Percentiles rank a stretch among this genome's conserved stretches.
Conservation (phyloP, 2,329 filamentous ascomycete species). For the Neodidymelliopsis sp. region DNA sequence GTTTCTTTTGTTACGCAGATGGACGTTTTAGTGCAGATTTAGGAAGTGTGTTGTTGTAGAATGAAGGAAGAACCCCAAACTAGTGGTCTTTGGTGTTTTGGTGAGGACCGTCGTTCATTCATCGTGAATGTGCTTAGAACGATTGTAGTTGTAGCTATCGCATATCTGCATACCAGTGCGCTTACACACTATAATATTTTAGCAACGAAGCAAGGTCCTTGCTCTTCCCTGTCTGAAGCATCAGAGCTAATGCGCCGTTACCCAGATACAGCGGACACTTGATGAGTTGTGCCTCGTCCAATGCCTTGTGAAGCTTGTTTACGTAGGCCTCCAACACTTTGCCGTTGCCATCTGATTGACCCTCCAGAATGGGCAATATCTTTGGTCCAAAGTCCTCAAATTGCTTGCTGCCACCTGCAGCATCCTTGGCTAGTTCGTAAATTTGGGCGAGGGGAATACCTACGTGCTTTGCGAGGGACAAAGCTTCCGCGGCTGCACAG, state of each 20-base stretch:
- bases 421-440: conserved; percentile 47
- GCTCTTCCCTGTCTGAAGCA: conserved; percentile 38
- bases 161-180: too few relatives aligned
- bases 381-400: conserved; percentile 43
- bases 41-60: too few relatives aligned
- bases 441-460: conserved; percentile 47
- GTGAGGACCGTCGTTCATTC: too few relatives aligned
- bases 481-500: conserved; percentile 47
- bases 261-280: conserved; percentile 47
- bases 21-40: too few relatives aligned
- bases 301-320: conserved; percentile 37
- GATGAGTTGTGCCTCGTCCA: conserved; percentile 44
- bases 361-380: conserved; percentile 44
- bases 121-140: too few relatives aligned
- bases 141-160: too few relatives aligned
- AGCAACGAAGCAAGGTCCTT: conserved; percentile 32
- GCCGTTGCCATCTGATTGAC: conserved; percentile 28
- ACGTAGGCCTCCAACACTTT: conserved; percentile 29
- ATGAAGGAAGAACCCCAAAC: too few relatives aligned
- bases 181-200: conserved; percentile 29
- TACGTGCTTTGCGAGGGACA: conserved; percentile 48
- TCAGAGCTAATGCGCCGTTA: conserved; percentile 40
- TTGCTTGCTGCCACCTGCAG: conserved; percentile 47
- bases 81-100: too few relatives aligned
- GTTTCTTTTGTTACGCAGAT: too few relatives aligned